Evolutionary conservation across 192 early-diverging fungal genomes (phyloP).

Genomic region (Piromyces finnis): DNA sequence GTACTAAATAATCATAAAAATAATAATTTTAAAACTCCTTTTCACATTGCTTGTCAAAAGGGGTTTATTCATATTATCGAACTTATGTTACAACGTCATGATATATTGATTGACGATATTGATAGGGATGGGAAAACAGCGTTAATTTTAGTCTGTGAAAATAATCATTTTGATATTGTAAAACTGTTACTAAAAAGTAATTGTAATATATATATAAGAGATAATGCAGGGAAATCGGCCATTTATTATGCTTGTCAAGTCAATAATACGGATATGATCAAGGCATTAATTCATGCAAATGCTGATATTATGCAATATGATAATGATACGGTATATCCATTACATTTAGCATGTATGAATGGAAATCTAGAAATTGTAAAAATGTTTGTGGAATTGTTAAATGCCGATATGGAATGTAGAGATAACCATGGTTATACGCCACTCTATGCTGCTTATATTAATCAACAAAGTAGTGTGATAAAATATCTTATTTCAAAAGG

Average conservation of each 20-base stretch:
- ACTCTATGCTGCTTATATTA: background rate
- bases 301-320: background rate
- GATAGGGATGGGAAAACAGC: background rate
- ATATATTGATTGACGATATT: background rate
- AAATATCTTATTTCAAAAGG: background rate
- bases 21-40: background rate
- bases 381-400: background rate
- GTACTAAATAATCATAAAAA: background rate
- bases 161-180: background rate
- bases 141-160: background rate
- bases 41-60: background rate
- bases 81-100: background rate
- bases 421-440: background rate
- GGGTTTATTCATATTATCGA: background rate
- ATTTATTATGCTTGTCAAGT: background rate
- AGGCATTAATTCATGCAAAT: background rate
- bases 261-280: background rate
- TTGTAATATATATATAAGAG: background rate
- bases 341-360: background rate
- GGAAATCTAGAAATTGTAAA: background rate
- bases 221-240: background rate
- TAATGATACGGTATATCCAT: background rate
- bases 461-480: background rate
- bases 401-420: background rate
- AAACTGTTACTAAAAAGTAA: background rate